A percentile compares a stretch with the other conserved stretches of the same genome.
Conservation (phyloP, 2,329 filamentous ascomycete species). For the Laburnicola sp. region DNA sequence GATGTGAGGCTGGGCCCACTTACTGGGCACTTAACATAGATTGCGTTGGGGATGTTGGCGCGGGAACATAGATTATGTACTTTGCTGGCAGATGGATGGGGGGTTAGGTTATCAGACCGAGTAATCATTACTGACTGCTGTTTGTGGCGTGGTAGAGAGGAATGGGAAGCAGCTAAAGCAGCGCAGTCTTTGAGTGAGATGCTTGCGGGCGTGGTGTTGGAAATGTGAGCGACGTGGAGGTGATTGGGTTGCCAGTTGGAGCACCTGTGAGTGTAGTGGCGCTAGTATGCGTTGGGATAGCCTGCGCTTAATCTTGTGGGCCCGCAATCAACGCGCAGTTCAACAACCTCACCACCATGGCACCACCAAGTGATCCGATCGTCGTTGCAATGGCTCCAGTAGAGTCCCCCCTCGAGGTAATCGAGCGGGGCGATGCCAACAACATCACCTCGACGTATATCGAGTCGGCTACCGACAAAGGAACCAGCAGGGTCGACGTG, state of each 20-base stretch:
- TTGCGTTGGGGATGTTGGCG: slow-evolving; percentile 4
- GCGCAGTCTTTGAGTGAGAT: neutral
- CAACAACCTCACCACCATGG: neutral
- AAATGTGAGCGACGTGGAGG: neutral
- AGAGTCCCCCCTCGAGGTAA: slow-evolving; percentile 22
- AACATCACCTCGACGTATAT: slow-evolving; percentile 55
- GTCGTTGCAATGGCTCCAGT: slow-evolving; percentile 16
- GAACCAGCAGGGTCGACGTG: slow-evolving; percentile 51
- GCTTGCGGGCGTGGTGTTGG: neutral
- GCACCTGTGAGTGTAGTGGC: no score
- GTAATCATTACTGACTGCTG: no score
- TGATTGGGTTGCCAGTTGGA: neutral
- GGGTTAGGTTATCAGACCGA: neutral
- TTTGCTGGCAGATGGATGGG: slow-evolving; percentile 2
- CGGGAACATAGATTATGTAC: slow-evolving; percentile 5
- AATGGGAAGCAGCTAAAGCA: neutral
- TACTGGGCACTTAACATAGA: slow-evolving; percentile 12
- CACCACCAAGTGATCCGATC: slow-evolving; percentile 2
- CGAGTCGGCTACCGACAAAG: slow-evolving; percentile 29
- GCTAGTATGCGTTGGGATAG: neutral
- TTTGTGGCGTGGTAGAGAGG: neutral
- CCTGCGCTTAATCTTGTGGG: neutral
- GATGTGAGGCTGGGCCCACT: neutral
- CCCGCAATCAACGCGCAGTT: neutral
- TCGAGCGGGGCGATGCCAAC: slow-evolving; percentile 56